Conservation (phyloP, 2,329 filamentous ascomycete genomes). For the Hypoxylon sp. region DNA sequence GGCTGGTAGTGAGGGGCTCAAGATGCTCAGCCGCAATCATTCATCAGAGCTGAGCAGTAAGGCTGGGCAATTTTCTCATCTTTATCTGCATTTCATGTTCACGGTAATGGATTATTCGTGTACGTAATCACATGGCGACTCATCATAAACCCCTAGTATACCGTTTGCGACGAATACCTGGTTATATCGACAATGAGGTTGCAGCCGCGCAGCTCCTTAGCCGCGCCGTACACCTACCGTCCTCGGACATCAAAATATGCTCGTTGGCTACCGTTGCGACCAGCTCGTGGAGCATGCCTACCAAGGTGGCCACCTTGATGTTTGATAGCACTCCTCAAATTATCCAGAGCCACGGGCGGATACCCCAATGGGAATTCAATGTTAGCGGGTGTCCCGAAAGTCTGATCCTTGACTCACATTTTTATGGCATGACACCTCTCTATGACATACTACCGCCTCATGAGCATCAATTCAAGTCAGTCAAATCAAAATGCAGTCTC, state of each 20-base stretch:
- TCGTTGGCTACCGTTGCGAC: constrained; percentile 5
- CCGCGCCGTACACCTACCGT: neutral
- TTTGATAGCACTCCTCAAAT: neutral
- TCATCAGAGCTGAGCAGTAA: neutral
- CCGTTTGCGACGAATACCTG: neutral
- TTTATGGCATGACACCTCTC: constrained; percentile 8
- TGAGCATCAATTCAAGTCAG: constrained; percentile 2
- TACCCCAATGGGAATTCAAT: constrained; percentile 1
- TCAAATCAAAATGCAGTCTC: neutral
- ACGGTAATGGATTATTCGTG: neutral
- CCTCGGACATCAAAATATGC: constrained; percentile 6
- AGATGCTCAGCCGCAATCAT: neutral
- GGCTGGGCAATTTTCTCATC: neutral
- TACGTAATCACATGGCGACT: neutral
- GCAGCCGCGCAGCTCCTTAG: constrained; percentile 3
- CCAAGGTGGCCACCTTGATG: constrained; percentile 8
- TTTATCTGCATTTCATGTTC: neutral
- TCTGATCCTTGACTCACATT: constrained; percentile 10
- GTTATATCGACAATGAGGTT: neutral
- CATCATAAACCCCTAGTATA: neutral
- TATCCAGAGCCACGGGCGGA: neutral
- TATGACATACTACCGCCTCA: neutral
- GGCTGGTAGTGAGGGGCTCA: neutral
- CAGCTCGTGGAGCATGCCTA: constrained; percentile 1
- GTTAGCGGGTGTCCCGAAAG: constrained; percentile 1